Base-by-base conservation (phyloP, 345 rosid genomes). In the Salix viminalis region DNA sequence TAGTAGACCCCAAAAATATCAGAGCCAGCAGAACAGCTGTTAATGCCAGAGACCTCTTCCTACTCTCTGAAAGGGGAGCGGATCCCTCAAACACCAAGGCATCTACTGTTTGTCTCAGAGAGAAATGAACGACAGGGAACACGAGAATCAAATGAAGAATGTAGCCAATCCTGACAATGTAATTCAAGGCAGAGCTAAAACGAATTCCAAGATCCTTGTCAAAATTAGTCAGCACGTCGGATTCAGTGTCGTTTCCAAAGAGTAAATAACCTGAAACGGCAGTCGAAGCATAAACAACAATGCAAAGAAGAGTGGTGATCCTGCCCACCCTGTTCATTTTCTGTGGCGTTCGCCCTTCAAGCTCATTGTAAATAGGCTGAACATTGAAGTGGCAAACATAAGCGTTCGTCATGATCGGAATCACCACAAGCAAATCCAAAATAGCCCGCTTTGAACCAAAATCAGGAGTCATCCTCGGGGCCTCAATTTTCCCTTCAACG, bases 111-210 rank as follows among this genome's bases (percentile, higher is more conserved):
- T 96, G 94, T 67, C 99, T 83, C 52, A 96, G 83, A 19, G 98
- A 93, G 87, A 96, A 96, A 88, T 96, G 98, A 77, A 96, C 85
- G 41, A 96, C 98, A 0, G 99, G 99, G 84, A 96, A 96, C 81
- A 96, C 99, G 70, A 96, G 98, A 69, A 96, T 85, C 83, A 96
- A 85, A 81, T 96, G 99, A 67, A 96, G 83, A 89, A 96, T 80
- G 85, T 96, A 96, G 2, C 99, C 99, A 69, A 90, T 83, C 69
- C 99, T 82, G 11, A 93, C 95, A 69, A 96, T 89, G 79, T 91
- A 93, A 70, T 96, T 86, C 87, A 93, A 86, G 18, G 91, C 91
- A 42, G 94, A 82, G 77, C 99, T 96, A 79, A 85, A 93, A 26
- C 83, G 87, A 42, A 96, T 87, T 0, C 98, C 99, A 1, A 96